These are phyloP conservation scores for Yamadazyma diospyri DNA, from an alignment of 1,139 yeast species.

Conservation along the genomic window DNA sequence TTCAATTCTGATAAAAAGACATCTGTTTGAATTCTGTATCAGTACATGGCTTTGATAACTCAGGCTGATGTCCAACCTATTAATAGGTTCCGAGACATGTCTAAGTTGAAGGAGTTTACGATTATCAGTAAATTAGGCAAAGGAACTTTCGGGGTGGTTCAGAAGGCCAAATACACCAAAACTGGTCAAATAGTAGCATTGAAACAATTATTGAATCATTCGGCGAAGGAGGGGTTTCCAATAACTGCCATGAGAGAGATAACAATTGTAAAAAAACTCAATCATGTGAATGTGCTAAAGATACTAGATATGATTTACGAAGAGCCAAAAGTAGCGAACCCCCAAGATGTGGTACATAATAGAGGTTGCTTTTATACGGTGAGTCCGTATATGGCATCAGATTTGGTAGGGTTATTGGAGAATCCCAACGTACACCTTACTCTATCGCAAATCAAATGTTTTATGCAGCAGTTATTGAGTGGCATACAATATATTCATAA, in stretches of 20 bases:
- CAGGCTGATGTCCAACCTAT: conserved; percentile 12
- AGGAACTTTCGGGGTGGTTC: conserved; percentile 50
- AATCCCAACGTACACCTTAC: conserved; percentile 67
- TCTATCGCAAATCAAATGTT: conserved; percentile 74
- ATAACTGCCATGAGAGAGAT: conserved; percentile 94
- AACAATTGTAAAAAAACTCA: conserved; percentile 68
- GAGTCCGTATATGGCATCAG: conserved; percentile 91
- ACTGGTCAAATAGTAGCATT: conserved; percentile 45
- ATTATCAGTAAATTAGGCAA: conserved; percentile 41
- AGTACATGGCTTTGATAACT: conserved; percentile 6
- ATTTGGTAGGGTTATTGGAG: conserved; percentile 86
- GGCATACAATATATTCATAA: conserved; percentile 86
- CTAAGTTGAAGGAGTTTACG: conserved; percentile 28
- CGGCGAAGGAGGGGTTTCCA: conserved; percentile 90
- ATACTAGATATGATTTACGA: conserved; percentile 82
- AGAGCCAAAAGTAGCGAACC: conserved; percentile 38
- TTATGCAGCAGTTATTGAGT: conserved; percentile 70
- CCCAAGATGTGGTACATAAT: conserved; percentile 32
- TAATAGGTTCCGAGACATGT: conserved; percentile 26
- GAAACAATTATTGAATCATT: conserved; percentile 78
- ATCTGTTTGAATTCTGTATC: too few relatives aligned
- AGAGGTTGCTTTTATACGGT: conserved; percentile 76
- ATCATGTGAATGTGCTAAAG: conserved; percentile 70
- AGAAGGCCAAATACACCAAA: conserved; percentile 33
- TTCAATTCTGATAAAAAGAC: neutral